These are phyloP conservation scores for Kalanchoe fedtschenkoi DNA, from an alignment of 164 flowering plant species.

Conservation along the genomic window DNA sequence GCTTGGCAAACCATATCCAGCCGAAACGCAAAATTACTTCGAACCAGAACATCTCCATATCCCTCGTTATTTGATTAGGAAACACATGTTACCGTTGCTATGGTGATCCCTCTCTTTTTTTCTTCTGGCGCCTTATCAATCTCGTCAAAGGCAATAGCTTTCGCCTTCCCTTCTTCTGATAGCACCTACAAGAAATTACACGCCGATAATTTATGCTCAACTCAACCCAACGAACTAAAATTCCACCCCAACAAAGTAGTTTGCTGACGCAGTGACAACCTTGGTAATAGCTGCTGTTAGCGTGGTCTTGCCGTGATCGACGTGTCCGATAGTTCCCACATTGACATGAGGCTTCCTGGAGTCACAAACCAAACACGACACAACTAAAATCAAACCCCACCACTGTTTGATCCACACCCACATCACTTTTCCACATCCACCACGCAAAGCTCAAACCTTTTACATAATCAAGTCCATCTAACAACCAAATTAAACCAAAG, in stretches of 20 bases:
- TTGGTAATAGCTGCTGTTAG: constrained; percentile 58
- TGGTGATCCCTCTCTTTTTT: constrained; percentile 48
- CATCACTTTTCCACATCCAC: neutral
- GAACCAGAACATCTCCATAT: too few relatives aligned
- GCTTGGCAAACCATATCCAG: neutral
- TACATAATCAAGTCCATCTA: too few relatives aligned
- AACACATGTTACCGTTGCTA: constrained; percentile 36
- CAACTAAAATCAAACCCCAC: neutral
- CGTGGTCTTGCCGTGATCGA: constrained; percentile 64
- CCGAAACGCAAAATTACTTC: neutral
- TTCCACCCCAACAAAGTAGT: neutral
- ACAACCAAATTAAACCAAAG: too few relatives aligned
- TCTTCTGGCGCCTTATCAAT: constrained; percentile 71
- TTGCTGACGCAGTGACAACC: constrained; percentile 42
- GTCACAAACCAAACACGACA: neutral
- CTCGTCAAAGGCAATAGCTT: constrained; percentile 33
- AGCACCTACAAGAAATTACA: neutral
- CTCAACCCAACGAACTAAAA: too few relatives aligned
- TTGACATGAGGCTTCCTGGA: constrained; percentile 46
- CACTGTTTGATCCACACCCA: too few relatives aligned
- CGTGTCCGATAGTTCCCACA: constrained; percentile 63
- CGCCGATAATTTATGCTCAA: too few relatives aligned
- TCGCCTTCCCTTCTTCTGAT: neutral
- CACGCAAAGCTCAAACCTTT: neutral
- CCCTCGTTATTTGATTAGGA: too few relatives aligned